Evolutionary conservation across 2,329 filamentous ascomycete genomes (phyloP), one percentile per base, ranked within the genome.

Genomic region (Hypomyces perniciosus): DNA sequence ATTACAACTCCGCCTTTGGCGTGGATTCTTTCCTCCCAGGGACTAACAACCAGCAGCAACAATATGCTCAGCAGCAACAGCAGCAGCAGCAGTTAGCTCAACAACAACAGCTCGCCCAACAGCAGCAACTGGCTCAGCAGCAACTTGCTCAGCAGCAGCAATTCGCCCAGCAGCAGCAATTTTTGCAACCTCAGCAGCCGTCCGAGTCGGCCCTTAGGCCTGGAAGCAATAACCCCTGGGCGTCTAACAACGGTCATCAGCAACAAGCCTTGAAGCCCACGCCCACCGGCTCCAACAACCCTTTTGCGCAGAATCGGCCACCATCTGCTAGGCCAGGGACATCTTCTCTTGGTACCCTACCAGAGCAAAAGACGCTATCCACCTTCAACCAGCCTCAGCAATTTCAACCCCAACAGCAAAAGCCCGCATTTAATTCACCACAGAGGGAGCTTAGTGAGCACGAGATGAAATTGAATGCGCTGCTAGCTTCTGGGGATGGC

Each of bases 231-330:
- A 99, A 99, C 67, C 93, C 93, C 1, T 99, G 92, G 89, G 87
- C 89, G 27, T 79, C 78, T 29, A 77, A 76, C 56, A 76, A 75
- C 57, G 75, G 72, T 54, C 79, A 79, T 56, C 75, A 80, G 53
- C 67, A 72, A 41, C 74, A 83, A 46, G 71, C 84, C 2, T 71
- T 96, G 56, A 85, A 87, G 65, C 87, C 90, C 4, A 86, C 90
- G 65, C 86, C 88, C 4, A 99, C 93, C 3, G 93, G 93, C 44
- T 97, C 93, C 12, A 99, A 99, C 75, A 99, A 99, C 66, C 93
- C 93, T 2, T 99, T 99, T 64, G 92, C 93, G 9, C 79, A 85
- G n/a, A 79, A 58, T 72, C 84, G 75, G 63, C 81, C 73, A 64
- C 84, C 73, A 65, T 77, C 67, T 8, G 64, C 67, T 6, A 63